Base-by-base conservation (phyloP, 2,329 filamentous ascomycete genomes). In the Thelonectria discophora region DNA sequence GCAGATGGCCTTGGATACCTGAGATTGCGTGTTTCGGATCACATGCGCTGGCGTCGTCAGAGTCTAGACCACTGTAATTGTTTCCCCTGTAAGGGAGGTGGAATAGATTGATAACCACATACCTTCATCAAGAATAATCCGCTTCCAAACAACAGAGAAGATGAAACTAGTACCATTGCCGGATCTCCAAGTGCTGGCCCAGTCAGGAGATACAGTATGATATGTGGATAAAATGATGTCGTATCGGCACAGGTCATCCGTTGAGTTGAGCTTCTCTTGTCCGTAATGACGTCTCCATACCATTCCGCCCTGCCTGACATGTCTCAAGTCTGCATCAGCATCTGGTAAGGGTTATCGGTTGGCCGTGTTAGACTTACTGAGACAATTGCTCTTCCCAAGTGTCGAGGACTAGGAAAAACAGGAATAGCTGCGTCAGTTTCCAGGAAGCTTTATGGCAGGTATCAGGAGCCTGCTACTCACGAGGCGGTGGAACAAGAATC, bases 141-240 rank as follows among this genome's bases (percentile, higher is more conserved):
- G 54, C 13, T 63, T 76, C 81, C 80, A 83, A 0, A 55, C 52
- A 0, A 68, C 62, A 0, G 70, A 72, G 58, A 79, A 81, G 0
- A 79, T 55, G 0, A 71, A n/a, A 0, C 73, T 75, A 0, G 5
- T 6, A 3, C 12, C 47, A 1, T 15, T 7, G 2, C 24, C 54
- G 27, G 27, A 30, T 30, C 27, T 30, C 2, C 37, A 49, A 1
- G 43, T 55, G 0, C 55, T 67, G 60, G 55, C 73, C 75, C 75
- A 79, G 6, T 82, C 79, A 0, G 71, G 57, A 0, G 75, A 70
- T 1, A 81, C 69, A 0, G 77, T 80, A 27, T 81, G 75, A 51
- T 80, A 82, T 0, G 79, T 82, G 5, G 79, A 79, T 2, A 81
- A 45, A 0, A 81, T 71, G 0, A 81, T 61, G 8, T 73, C 60